Evolutionary conservation across 2,329 filamentous ascomycete genomes (phyloP).

Genomic region (Diaporthe sp.): DNA sequence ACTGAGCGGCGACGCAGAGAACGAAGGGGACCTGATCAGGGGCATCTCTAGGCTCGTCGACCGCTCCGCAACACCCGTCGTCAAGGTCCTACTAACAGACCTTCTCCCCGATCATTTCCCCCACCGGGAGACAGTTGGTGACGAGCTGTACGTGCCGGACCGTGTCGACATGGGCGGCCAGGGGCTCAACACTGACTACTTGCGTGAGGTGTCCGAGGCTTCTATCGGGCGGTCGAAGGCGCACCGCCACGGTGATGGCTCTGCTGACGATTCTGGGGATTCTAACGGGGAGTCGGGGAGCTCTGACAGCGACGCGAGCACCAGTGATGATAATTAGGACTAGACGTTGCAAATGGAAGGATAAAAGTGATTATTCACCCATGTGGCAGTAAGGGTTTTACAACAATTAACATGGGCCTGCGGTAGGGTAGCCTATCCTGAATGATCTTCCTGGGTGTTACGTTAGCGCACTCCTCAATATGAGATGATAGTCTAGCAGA

Average conservation of each 20-base stretch:
- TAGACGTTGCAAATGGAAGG: neutral
- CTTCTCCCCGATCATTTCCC: neutral
- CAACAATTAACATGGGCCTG: no score
- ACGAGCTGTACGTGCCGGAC: slow-evolving; percentile 3
- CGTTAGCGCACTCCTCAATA: no score
- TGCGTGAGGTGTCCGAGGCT: neutral
- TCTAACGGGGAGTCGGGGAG: neutral
- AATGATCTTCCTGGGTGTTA: neutral
- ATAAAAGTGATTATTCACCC: neutral
- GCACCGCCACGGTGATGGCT: neutral
- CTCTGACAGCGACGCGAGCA: neutral
- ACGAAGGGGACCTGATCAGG: neutral
- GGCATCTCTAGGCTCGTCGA: neutral
- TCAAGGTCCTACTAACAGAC: neutral
- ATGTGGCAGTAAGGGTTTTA: no score
- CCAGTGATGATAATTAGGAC: neutral
- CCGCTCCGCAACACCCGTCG: neutral
- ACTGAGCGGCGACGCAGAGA: neutral
- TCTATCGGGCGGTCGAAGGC: neutral
- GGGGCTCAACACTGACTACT: neutral
- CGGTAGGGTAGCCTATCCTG: no score
- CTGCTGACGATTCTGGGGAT: neutral
- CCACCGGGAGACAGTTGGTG: neutral
- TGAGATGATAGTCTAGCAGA: no score
- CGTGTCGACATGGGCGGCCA: neutral